Conservation (phyloP, 2,329 filamentous ascomycete genomes). For the Claviceps purpurea region DNA sequence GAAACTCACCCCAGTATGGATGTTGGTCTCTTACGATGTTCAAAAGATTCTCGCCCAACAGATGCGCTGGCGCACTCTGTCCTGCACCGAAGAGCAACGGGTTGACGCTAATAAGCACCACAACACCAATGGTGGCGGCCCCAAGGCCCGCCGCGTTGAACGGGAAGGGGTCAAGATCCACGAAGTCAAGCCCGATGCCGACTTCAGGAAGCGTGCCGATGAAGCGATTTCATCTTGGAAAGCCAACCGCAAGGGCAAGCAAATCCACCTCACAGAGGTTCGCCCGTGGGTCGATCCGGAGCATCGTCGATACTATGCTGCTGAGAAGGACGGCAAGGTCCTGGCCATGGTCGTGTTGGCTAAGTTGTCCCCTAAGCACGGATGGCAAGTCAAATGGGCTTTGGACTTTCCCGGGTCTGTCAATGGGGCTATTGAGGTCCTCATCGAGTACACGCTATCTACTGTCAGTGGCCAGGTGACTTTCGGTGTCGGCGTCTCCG, state of each 20-base stretch:
- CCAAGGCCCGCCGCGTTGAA: slow-evolving; percentile 70
- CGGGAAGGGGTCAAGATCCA: slow-evolving; percentile 72
- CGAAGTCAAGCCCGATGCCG: slow-evolving; percentile 56
- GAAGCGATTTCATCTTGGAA: slow-evolving; percentile 69
- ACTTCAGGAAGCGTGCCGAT: slow-evolving; percentile 57
- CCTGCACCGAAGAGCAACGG: slow-evolving; percentile 79
- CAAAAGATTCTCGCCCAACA: slow-evolving; percentile 70
- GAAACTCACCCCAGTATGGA: slow-evolving; percentile 69
- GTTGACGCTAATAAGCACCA: slow-evolving; percentile 64
- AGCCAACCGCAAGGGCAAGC: slow-evolving; percentile 61
- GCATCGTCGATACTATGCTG: slow-evolving; percentile 78
- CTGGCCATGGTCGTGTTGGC: slow-evolving; percentile 70
- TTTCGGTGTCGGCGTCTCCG: slow-evolving; percentile 72
- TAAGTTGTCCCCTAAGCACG: slow-evolving; percentile 65
- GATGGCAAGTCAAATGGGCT: slow-evolving; percentile 94
- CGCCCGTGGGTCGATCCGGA: slow-evolving; percentile 73
- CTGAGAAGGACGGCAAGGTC: slow-evolving; percentile 60
- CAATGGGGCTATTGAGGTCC: slow-evolving; percentile 75
- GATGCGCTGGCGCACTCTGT: slow-evolving; percentile 78
- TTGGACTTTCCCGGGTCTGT: slow-evolving; percentile 81
- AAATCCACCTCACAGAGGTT: slow-evolving; percentile 84
- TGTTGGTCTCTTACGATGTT: slow-evolving; percentile 66
- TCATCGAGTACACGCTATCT: slow-evolving; percentile 57
- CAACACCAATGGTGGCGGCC: slow-evolving; percentile 40
- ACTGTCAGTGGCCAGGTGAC: slow-evolving; percentile 49